These are phyloP conservation scores for Pisolithus marmoratus DNA, from an alignment of 768 basidiomycete genomes.

Conservation along the genomic window DNA sequence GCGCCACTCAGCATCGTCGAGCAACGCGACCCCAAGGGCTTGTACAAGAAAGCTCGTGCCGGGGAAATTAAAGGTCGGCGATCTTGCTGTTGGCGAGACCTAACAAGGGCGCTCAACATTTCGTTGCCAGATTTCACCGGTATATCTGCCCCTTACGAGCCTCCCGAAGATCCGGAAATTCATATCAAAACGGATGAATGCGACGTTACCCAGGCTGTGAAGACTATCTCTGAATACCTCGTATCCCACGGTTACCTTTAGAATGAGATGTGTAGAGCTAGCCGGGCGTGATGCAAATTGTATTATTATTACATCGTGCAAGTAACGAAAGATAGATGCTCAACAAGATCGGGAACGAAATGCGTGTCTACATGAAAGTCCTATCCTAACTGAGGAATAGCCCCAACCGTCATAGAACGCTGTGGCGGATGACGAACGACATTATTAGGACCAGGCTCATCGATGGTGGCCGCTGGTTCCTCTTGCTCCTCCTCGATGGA, in stretches of 20 bases:
- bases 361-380: neutral
- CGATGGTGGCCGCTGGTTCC: slow-evolving; percentile 21
- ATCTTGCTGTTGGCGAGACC: neutral
- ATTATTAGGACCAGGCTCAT: slow-evolving; percentile 5
- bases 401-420: slow-evolving; percentile 13
- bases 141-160: slow-evolving; percentile 95
- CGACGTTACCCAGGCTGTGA: slow-evolving; percentile 73
- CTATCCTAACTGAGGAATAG: slow-evolving; percentile 4
- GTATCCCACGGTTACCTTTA: slow-evolving; percentile 54
- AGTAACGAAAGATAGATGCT: no score
- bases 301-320: no score
- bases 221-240: slow-evolving; percentile 77
- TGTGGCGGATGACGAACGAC: slow-evolving; percentile 5
- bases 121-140: slow-evolving; percentile 86
- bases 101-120: slow-evolving; percentile 4
- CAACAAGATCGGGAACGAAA: neutral
- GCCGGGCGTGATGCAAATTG: no score
- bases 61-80: slow-evolving; percentile 89
- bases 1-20: slow-evolving; percentile 87
- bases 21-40: slow-evolving; percentile 90
- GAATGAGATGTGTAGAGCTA: slow-evolving; percentile 7
- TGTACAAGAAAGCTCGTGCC: slow-evolving; percentile 94
- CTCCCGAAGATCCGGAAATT: slow-evolving; percentile 79
- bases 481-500: slow-evolving; percentile 66
- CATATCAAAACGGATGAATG: slow-evolving; percentile 85